Percentiles rank a stretch among this genome's conserved stretches.
phyloP scores from a whole-genome alignment of 129 eudicot genomes.

The Calendula officinalis region DNA sequence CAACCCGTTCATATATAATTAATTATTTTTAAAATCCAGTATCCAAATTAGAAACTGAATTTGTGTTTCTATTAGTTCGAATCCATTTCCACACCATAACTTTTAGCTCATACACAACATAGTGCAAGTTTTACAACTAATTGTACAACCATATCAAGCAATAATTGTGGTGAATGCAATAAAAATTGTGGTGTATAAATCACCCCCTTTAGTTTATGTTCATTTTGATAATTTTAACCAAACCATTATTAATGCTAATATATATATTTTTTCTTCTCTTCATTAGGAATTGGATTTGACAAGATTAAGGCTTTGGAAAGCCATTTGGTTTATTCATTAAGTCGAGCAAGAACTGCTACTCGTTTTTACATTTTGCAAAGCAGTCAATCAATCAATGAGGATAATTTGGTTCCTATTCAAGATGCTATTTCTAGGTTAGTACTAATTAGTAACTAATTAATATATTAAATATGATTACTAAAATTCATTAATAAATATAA shows the following conservation, averaged over 20 bases:
- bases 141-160: no score
- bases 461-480: not conserved
- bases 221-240: conserved; percentile 10
- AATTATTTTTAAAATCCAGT: not conserved
- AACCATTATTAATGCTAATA: conserved; percentile 14
- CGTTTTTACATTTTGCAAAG: conserved; percentile 53
- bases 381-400: conserved; percentile 33
- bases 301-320: conserved; percentile 51
- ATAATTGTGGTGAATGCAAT: no score
- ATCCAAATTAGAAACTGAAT: not conserved
- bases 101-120: no score
- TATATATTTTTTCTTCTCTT: conserved; percentile 21
- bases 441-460: not conserved
- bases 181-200: no score
- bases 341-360: conserved; percentile 59
- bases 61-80: not conserved
- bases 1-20: not conserved
- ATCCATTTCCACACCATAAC: no score
- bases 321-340: conserved; percentile 50
- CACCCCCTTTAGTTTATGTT: conserved; percentile 18
- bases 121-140: no score
- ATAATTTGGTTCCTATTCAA: conserved; percentile 43
- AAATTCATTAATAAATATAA: not conserved
- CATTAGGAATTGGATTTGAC: conserved; percentile 39
- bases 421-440: conserved; percentile 58